These are phyloP conservation scores for Sophora flavescens DNA, from an alignment of 306 rosid genomes.

Conservation along the genomic window DNA sequence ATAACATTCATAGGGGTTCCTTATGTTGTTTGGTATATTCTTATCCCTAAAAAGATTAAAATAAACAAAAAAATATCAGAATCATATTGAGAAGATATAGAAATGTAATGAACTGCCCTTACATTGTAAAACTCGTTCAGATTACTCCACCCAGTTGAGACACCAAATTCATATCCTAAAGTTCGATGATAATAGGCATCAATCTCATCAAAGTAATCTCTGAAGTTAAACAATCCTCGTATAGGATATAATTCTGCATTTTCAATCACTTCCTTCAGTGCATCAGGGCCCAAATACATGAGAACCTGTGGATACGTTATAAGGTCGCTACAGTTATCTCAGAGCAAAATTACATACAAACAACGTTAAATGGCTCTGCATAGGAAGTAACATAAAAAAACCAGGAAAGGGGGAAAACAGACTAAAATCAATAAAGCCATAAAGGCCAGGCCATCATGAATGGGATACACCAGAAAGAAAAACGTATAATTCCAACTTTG, in stretches of 20 bases:
- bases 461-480: constrained; percentile 22
- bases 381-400: constrained; percentile 11
- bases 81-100: constrained; percentile 11
- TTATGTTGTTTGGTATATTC: constrained; percentile 13
- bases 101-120: constrained; percentile 48
- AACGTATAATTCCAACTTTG: constrained; percentile 21
- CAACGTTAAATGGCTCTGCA: constrained; percentile 33
- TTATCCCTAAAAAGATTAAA: not conserved
- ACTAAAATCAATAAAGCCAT: constrained; percentile 1
- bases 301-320: constrained; percentile 68
- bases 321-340: constrained; percentile 44
- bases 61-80: not conserved
- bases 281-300: constrained; percentile 86
- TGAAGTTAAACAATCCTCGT: constrained; percentile 89
- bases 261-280: constrained; percentile 74
- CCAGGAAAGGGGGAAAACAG: constrained; percentile 11
- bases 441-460: not conserved
- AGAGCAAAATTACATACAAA: constrained; percentile 39
- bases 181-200: constrained; percentile 85
- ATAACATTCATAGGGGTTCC: constrained; percentile 1
- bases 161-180: constrained; percentile 73
- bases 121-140: constrained; percentile 83
- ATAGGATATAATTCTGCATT: constrained; percentile 92
- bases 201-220: constrained; percentile 83
- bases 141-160: constrained; percentile 88